These are phyloP conservation scores for Apiospora aurea DNA, from an alignment of 2,329 filamentous ascomycete genomes.

Conservation along the genomic window DNA sequence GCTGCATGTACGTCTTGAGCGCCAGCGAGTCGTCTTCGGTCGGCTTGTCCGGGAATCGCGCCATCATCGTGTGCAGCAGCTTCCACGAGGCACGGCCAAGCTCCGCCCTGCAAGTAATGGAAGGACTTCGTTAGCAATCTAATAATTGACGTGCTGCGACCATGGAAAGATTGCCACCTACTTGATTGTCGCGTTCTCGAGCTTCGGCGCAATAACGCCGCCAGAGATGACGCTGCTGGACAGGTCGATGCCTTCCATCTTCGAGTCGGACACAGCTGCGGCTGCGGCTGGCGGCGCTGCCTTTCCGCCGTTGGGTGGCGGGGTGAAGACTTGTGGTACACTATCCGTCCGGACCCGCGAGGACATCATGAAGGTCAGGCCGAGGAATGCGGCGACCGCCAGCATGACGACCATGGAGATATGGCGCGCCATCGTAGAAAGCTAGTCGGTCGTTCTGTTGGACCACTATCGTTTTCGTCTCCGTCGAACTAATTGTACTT, in stretches of 20 bases:
- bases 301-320: slow-evolving; percentile 32
- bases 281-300: slow-evolving; percentile 20
- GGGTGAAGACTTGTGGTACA: slow-evolving; percentile 32
- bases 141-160: not conserved
- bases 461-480: not conserved
- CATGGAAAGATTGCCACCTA: slow-evolving; percentile 44
- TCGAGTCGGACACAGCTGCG: slow-evolving; percentile 33
- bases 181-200: slow-evolving; percentile 85
- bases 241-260: slow-evolving; percentile 50
- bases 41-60: slow-evolving; percentile 71
- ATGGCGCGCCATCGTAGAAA: slow-evolving; percentile 59
- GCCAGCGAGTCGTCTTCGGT: slow-evolving; percentile 67
- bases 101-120: slow-evolving; percentile 56
- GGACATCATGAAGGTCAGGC: slow-evolving; percentile 66
- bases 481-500: not conserved
- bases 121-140: slow-evolving; percentile 25
- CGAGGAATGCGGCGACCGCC: slow-evolving; percentile 61
- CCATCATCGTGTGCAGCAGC: slow-evolving; percentile 74
- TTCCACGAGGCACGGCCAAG: slow-evolving; percentile 74
- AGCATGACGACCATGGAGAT: slow-evolving; percentile 61
- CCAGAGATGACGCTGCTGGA: slow-evolving; percentile 64
- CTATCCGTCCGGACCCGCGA: slow-evolving; percentile 43
- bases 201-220: slow-evolving; percentile 78
- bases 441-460: not conserved
- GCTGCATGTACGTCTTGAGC: slow-evolving; percentile 69